Evolutionary conservation across 2,329 filamentous ascomycete genomes (phyloP), one percentile per base, ranked within the genome.

Genomic region (Aspergillus awamori): DNA sequence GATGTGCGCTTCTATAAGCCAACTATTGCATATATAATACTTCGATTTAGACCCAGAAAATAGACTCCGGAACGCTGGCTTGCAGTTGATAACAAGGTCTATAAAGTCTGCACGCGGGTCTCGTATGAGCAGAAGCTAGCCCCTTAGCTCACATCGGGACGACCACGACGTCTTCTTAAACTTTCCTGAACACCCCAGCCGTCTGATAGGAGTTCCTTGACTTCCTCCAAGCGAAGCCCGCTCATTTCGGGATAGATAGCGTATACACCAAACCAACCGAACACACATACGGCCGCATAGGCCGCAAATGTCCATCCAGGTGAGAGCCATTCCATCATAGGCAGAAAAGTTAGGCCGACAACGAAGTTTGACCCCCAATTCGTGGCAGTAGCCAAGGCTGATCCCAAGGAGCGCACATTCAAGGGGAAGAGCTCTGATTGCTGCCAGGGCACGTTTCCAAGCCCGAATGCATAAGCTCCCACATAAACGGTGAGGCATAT

Each of bases 361-460:
- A 95, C 75, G 62, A 96, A 95, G 74, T 98, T 98, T 24, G 89
- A 88, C 4, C 84, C 85, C 94, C 94, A 98, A 71, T 90, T 97
- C 6, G 91, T 96, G 5, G 88, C 89, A 7, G 93, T 86, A 7
- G 84, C 82, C 28, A 88, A 72, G 13, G 82, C 82, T 1, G 86
- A 88, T 33, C 86, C 85, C 17, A 87, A 77, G 73, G 86, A 89
- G 63, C 89, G 84, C 53, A 89, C 81, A 17, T 81, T 79, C 17
- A 86, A 73, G 0, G 93, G 90, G 72, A 97, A 97, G 33, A 97
- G 84, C 79, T 98, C 94, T 68, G 89, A 92, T 79, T 97, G 93
- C 83, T 97, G 94, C 94, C 94, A 98, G 0, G 94, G 93, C 2
- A 98, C 92, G 69, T 93, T 96, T 8, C 94, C 94, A 2, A 98